phyloP scores from a whole-genome alignment of 768 basidiomycete species.

The Russula olivacea region DNA sequence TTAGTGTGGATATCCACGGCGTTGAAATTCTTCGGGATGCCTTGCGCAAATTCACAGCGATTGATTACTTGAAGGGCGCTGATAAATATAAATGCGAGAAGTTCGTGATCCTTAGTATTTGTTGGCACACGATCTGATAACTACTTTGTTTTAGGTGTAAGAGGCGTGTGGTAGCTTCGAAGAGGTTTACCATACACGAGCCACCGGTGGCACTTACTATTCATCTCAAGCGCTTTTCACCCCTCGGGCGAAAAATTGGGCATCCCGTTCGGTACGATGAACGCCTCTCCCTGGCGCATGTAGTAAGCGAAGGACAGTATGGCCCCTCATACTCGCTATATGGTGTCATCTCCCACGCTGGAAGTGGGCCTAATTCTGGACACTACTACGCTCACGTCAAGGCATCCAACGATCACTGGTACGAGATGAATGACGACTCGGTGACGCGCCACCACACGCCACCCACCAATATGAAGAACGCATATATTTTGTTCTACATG shows the following conservation, averaged over 20 bases:
- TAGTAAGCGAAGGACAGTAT: conserved; percentile 77
- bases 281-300: conserved; percentile 59
- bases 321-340: conserved; percentile 82
- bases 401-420: conserved; percentile 65
- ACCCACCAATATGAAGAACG: conserved; percentile 65
- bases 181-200: conserved; percentile 82
- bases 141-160: conserved; percentile 62
- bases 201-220: conserved; percentile 86
- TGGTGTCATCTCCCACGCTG: conserved; percentile 90
- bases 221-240: conserved; percentile 93
- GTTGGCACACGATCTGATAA: neutral
- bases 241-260: conserved; percentile 80
- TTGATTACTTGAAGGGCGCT: conserved; percentile 78
- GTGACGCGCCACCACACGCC: conserved; percentile 42
- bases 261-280: conserved; percentile 77
- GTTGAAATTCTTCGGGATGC: conserved; percentile 61
- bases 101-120: conserved; percentile 42
- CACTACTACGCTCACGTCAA: conserved; percentile 91
- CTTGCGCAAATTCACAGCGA: conserved; percentile 69
- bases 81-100: conserved; percentile 99
- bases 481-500: conserved; percentile 92
- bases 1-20: conserved; percentile 83
- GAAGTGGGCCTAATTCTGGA: conserved; percentile 88
- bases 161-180: conserved; percentile 82
- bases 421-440: conserved; percentile 89